phyloP scores from a whole-genome alignment of 768 basidiomycete species.

The Chalciporus chontae region DNA sequence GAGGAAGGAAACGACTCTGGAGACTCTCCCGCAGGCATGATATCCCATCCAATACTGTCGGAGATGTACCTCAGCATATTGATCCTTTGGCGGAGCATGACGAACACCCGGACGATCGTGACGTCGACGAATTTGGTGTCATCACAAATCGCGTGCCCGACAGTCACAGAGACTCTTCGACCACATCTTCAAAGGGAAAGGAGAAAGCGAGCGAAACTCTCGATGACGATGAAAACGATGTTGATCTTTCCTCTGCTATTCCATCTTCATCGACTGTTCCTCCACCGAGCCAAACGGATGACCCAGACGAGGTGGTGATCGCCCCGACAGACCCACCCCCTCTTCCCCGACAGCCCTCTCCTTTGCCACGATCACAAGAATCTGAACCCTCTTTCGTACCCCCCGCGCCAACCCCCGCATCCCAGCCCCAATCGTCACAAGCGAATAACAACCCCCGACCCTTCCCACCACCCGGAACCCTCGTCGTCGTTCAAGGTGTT shows the following conservation, averaged over 20 bases:
- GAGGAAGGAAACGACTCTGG: constrained; percentile 27
- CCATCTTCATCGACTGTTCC: constrained; percentile 20
- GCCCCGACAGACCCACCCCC: constrained; percentile 13
- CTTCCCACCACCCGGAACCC: constrained; percentile 72
- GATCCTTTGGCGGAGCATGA: constrained; percentile 21
- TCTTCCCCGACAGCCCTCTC: constrained; percentile 8
- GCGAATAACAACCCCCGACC: constrained; percentile 31
- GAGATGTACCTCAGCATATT: constrained; percentile 15
- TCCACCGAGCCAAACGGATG: constrained; percentile 5
- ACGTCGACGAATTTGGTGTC: constrained; percentile 27
- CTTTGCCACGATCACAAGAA: constrained; percentile 9
- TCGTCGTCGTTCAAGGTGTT: constrained; percentile 81
- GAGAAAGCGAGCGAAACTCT: constrained; percentile 29
- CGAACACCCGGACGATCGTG: constrained; percentile 27
- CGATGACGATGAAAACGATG: constrained; percentile 2
- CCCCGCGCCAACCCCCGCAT: constrained; percentile 12
- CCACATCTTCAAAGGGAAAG: constrained; percentile 33
- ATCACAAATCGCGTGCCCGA: constrained; percentile 27
- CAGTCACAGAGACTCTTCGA: constrained; percentile 24
- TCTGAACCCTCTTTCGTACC: constrained; percentile 11
- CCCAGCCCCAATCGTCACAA: constrained; percentile 20
- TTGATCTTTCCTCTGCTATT: not conserved
- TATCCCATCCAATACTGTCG: constrained; percentile 10
- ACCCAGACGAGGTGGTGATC: constrained; percentile 22
- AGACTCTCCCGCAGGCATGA: constrained; percentile 20